Percentiles rank a stretch among this genome's conserved stretches.
These are phyloP conservation scores for Colletotrichum nymphaeae DNA, from an alignment of 2,329 filamentous ascomycete genomes.

Conservation along the genomic window DNA sequence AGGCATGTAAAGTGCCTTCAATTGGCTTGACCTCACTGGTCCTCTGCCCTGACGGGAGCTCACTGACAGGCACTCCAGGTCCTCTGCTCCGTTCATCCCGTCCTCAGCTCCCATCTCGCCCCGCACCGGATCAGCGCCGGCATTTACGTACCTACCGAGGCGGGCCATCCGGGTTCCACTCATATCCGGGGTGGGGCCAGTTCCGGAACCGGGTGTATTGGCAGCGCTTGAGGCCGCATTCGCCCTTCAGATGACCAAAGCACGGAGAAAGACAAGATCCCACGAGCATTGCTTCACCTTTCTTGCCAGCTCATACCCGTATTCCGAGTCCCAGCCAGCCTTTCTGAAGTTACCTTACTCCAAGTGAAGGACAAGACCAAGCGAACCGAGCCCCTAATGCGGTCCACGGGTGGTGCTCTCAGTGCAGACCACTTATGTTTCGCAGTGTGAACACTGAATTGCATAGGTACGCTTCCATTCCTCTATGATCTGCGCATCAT, in stretches of 20 bases:
- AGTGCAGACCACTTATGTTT: too few relatives aligned
- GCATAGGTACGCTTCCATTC: too few relatives aligned
- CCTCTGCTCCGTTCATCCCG: neutral
- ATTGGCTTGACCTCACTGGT: neutral
- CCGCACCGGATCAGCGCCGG: neutral
- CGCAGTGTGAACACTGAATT: too few relatives aligned
- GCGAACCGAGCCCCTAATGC: too few relatives aligned
- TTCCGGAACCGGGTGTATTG: neutral
- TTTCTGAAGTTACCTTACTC: too few relatives aligned
- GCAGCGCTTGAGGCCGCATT: neutral
- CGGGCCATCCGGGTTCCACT: neutral
- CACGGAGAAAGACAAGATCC: neutral
- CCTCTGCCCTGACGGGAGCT: neutral
- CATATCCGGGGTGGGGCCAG: neutral
- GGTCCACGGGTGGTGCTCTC: too few relatives aligned
- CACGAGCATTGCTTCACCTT: too few relatives aligned
- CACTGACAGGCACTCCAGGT: too few relatives aligned
- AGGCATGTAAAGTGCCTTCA: neutral
- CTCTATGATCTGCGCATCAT: too few relatives aligned
- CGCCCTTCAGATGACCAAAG: neutral
- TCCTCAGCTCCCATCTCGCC: neutral
- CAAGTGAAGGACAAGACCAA: too few relatives aligned
- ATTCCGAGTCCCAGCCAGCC: too few relatives aligned
- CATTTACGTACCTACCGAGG: neutral
- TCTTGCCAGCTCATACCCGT: too few relatives aligned